Conservation (phyloP, 495 filamentous ascomycete genomes). For the Tuber brumale region DNA sequence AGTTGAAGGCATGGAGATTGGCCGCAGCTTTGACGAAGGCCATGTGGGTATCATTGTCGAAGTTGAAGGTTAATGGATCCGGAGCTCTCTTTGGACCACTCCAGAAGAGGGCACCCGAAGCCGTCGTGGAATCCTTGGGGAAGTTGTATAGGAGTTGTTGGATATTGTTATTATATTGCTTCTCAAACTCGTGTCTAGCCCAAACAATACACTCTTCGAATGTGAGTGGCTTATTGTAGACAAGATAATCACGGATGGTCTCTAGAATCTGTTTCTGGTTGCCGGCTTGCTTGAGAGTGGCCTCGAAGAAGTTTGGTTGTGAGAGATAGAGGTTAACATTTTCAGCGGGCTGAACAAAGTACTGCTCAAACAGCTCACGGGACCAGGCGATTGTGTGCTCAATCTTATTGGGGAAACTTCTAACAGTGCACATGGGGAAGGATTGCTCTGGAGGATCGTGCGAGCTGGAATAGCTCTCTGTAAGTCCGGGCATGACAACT, state of each 20-base stretch:
- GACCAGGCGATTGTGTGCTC: slow-evolving; percentile 99
- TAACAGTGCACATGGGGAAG: slow-evolving; percentile 96
- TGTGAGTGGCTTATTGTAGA: slow-evolving; percentile 80
- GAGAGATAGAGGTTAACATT: slow-evolving; percentile 90
- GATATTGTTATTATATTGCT: slow-evolving; percentile 94
- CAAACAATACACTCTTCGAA: slow-evolving; percentile 95
- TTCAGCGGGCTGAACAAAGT: slow-evolving; percentile 89
- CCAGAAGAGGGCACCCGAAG: slow-evolving; percentile 89
- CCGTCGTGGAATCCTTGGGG: slow-evolving; percentile 84
- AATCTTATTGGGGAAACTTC: slow-evolving; percentile 97
- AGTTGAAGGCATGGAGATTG: slow-evolving; percentile 96
- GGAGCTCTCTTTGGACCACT: slow-evolving; percentile 97
- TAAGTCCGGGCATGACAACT: slow-evolving; percentile 80
- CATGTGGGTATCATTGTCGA: slow-evolving; percentile 73
- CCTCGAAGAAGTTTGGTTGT: slow-evolving; percentile 83
- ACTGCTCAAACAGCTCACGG: slow-evolving; percentile 85
- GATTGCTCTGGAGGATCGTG: slow-evolving; percentile 98
- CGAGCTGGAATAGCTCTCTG: slow-evolving; percentile 97
- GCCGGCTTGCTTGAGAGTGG: slow-evolving; percentile 85
- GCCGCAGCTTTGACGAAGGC: slow-evolving; percentile 80
- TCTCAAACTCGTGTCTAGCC: slow-evolving; percentile 90
- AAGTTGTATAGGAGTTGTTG: slow-evolving; percentile 97
- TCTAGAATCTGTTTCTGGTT: slow-evolving; percentile 95
- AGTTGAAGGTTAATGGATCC: slow-evolving; percentile 80
- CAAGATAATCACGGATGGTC: slow-evolving; percentile 82